Evolutionary conservation across 2,329 filamentous ascomycete genomes (phyloP), one percentile per base, ranked within the genome.

Genomic region (Botrytis byssoidea): DNA sequence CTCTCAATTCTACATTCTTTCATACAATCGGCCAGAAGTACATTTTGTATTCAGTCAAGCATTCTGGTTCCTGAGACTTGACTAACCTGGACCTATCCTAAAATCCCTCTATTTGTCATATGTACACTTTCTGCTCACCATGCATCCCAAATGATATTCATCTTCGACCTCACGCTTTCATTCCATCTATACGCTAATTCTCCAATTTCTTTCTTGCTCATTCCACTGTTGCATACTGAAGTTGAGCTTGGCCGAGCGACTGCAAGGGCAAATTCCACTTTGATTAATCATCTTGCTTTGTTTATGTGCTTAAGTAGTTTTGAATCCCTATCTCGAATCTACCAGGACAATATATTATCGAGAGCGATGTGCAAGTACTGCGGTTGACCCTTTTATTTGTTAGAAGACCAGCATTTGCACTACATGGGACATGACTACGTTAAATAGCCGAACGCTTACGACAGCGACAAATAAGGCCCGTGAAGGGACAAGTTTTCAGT

Each of bases 281-380:
- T 79, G n/a, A 8, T 57, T 6, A 29, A 29, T 57, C 7, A 14
- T 57, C n/a, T 57, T 32, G n/a, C 51, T 18, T 29, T 18, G 14
- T 57, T 57, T 4, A 57, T 55, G 29, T 57, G 29, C n/a, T 32
- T 4, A 29, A 29, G 51, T 57, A 9, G 51, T 29, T 16, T 29
- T 18, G 51, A 57, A 29, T 57, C 7, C 7, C 51, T 18, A 29
- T 29, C 16, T 57, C 1, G 14, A 29, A 57, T 57, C 14, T 57
- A 8, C 6, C n/a, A 4, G 51, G 14, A 16, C 25, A 57, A 57
- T 9, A 4, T 14, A 32, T 29, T 29, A 8, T 57, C 14, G 12
- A n/a, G 16, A 9, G 6, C n/a, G n/a, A 57, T 57, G 51, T 57
- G 8, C 14, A 55, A 55, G 25, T 55, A n/a, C 25, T 3, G 25